phyloP scores from a whole-genome alignment of 768 basidiomycete genomes.

The Tylopilus vinaceipallidus region DNA sequence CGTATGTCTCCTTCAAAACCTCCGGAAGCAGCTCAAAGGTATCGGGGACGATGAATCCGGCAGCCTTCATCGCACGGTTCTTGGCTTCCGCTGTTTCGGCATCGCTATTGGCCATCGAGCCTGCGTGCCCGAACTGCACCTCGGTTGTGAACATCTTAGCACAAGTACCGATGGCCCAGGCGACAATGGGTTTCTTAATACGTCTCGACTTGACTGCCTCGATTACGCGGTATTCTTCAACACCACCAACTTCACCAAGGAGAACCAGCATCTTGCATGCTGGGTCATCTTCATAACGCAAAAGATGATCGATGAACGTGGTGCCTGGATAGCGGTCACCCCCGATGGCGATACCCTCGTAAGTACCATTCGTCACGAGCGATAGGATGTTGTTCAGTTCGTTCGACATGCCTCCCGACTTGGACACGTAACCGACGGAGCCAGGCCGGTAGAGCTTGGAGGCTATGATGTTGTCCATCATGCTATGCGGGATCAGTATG shows the following conservation, averaged over 20 bases:
- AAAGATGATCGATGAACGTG: slow-evolving; percentile 98
- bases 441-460: slow-evolving; percentile 98
- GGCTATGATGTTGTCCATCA: slow-evolving; percentile 99
- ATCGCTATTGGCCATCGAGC: slow-evolving; percentile 96
- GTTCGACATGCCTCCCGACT: slow-evolving; percentile 99
- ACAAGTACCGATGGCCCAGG: slow-evolving; percentile 99
- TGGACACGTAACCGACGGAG: slow-evolving; percentile 98
- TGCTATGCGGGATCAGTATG: slow-evolving; percentile 43
- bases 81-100: slow-evolving; percentile 98
- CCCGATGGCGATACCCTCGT: slow-evolving; percentile 99
- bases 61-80: slow-evolving; percentile 92
- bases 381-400: slow-evolving; percentile 99
- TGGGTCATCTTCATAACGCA: slow-evolving; percentile 95
- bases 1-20: slow-evolving; percentile 82
- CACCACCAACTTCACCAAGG: slow-evolving; percentile 97
- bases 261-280: slow-evolving; percentile 99
- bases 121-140: slow-evolving; percentile 99
- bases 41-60: slow-evolving; percentile 94
- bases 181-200: slow-evolving; percentile 98
- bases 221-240: slow-evolving; percentile 99
- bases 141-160: slow-evolving; percentile 99
- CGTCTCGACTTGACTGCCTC: slow-evolving; percentile 90
- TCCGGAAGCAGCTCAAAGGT: slow-evolving; percentile 96
- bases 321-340: slow-evolving; percentile 99
- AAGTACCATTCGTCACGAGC: slow-evolving; percentile 94